Evolutionary conservation across 2,329 filamentous ascomycete genomes (phyloP).

Genomic region (Ceratocystis eucalypticola): DNA sequence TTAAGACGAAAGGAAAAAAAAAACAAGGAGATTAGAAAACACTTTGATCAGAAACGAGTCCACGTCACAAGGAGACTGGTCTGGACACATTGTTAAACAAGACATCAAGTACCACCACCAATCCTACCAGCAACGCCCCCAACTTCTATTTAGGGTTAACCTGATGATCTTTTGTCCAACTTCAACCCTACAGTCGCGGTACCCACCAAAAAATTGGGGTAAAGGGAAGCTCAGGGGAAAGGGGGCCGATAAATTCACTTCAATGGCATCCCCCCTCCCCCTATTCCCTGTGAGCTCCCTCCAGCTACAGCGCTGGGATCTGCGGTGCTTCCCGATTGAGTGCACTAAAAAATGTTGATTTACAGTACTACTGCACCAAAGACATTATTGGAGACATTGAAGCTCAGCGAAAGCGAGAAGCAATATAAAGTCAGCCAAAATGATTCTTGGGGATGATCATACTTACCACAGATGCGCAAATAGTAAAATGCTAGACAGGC

Average conservation of each 20-base stretch:
- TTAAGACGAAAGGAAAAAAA: no score
- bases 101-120: not conserved
- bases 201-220: not conserved
- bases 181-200: not conserved
- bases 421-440: not conserved
- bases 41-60: not conserved
- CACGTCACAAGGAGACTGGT: not conserved
- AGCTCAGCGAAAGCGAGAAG: not conserved
- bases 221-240: not conserved
- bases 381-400: not conserved
- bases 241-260: not conserved
- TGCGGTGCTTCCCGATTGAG: not conserved
- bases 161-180: not conserved
- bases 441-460: not conserved
- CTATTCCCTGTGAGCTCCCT: not conserved
- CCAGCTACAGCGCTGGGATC: not conserved
- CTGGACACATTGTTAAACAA: slow-evolving; percentile 1
- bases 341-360: not conserved
- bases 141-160: not conserved
- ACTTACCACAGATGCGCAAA: no score
- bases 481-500: no score
- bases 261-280: not conserved
- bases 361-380: not conserved
- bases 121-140: no score
- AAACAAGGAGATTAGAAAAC: not conserved